Conservation (phyloP, 2,329 filamentous ascomycete genomes). For the Ascochyta fabae region DNA sequence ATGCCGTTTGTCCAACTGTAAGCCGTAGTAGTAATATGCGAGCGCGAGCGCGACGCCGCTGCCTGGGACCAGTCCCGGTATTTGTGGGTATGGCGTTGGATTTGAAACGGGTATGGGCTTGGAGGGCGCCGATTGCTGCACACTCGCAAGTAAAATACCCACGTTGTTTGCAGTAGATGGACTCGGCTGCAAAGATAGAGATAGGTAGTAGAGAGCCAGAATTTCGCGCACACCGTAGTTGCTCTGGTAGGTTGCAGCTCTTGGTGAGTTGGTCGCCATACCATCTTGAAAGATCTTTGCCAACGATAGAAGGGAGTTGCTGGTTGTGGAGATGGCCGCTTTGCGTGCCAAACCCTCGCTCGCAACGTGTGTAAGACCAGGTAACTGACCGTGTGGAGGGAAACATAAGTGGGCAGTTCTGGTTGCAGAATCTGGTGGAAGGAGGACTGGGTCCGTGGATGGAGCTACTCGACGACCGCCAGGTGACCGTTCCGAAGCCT, state of each 20-base stretch:
- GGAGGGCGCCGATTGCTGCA: constrained; percentile 71
- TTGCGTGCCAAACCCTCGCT: constrained; percentile 73
- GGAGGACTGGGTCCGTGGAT: constrained; percentile 70
- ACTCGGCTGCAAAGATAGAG: constrained; percentile 90
- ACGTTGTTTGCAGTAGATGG: constrained; percentile 98
- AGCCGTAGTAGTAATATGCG: constrained; percentile 93
- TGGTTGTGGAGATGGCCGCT: constrained; percentile 88
- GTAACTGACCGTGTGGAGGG: constrained; percentile 73
- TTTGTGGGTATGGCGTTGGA: constrained; percentile 49
- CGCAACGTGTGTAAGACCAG: constrained; percentile 74
- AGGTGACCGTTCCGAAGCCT: constrained; percentile 43
- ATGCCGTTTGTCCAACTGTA: constrained; percentile 84
- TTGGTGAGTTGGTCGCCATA: constrained; percentile 75
- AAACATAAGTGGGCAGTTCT: constrained; percentile 86
- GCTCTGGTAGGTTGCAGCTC: constrained; percentile 62
- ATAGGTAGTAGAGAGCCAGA: constrained; percentile 91
- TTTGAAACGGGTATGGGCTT: constrained; percentile 52
- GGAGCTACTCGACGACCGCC: constrained; percentile 36
- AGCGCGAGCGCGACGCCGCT: constrained; percentile 88
- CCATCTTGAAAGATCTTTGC: constrained; percentile 98
- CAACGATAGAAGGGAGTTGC: constrained; percentile 90
- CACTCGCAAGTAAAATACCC: constrained; percentile 92
- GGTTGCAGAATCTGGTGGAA: constrained; percentile 83
- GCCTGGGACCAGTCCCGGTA: constrained; percentile 82
- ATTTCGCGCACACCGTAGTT: constrained; percentile 88